These are phyloP conservation scores for Nitzschia inconspicua DNA, from an alignment of 108 stramenopile species.

Conservation along the genomic window DNA sequence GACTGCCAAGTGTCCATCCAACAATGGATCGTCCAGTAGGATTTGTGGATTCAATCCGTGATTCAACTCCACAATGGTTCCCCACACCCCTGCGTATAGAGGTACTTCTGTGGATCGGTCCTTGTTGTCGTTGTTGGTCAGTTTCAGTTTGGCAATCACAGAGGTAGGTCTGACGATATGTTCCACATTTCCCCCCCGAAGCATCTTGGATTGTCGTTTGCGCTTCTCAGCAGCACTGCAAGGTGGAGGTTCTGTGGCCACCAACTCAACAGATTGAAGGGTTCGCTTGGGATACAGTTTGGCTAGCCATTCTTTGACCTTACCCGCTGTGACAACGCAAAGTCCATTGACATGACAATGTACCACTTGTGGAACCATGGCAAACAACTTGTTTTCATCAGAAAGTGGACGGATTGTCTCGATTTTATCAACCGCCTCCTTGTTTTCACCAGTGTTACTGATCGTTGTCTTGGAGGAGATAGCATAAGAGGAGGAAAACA, in stretches of 20 bases:
- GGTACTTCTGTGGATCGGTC: slow-evolving; percentile 3
- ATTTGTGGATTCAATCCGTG: slow-evolving; percentile 16
- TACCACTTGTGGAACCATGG: slow-evolving; percentile 33
- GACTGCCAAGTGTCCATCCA: slow-evolving; percentile 75
- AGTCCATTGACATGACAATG: slow-evolving; percentile 73
- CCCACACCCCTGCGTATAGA: slow-evolving; percentile 65
- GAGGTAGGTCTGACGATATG: slow-evolving; percentile 20
- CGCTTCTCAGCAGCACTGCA: slow-evolving; percentile 42
- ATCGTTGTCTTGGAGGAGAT: background rate
- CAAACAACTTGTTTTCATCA: background rate
- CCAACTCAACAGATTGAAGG: slow-evolving; percentile 18
- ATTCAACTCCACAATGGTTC: slow-evolving; percentile 72
- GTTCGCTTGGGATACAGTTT: background rate
- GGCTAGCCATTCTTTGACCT: no score
- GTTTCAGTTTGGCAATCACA: slow-evolving; percentile 19
- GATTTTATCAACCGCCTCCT: background rate
- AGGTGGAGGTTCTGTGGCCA: slow-evolving; percentile 12
- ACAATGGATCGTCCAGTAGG: slow-evolving; percentile 51
- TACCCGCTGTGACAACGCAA: slow-evolving; percentile 68
- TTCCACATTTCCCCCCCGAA: slow-evolving; percentile 25
- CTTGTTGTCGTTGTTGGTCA: background rate
- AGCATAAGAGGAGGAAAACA: slow-evolving; percentile 6
- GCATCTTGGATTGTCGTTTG: slow-evolving; percentile 49
- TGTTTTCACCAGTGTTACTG: background rate
- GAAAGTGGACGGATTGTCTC: no score